Conservation (phyloP, 371 early-diverging fungal genomes). For the Capillidium rhysosporum region DNA sequence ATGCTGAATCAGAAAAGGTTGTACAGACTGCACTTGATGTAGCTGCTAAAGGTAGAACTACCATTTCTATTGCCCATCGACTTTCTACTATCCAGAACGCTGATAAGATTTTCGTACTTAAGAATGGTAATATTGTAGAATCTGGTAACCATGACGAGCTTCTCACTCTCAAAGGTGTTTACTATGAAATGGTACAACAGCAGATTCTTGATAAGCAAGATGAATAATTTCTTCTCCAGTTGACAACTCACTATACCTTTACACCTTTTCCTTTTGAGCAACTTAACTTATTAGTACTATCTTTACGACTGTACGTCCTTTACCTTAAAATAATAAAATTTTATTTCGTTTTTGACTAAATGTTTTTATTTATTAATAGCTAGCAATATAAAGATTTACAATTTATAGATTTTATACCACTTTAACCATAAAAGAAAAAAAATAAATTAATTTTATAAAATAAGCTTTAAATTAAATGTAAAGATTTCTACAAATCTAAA, state of each 20-base stretch:
- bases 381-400: too few relatives aligned
- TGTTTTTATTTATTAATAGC: too few relatives aligned
- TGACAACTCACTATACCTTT: not conserved
- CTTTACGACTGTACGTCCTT: too few relatives aligned
- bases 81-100: conserved; percentile 51
- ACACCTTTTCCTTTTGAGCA: too few relatives aligned
- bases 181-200: conserved; percentile 17
- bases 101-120: conserved; percentile 53
- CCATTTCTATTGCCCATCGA: conserved; percentile 48
- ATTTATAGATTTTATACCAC: too few relatives aligned
- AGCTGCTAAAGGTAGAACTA: conserved; percentile 42
- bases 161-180: conserved; percentile 19
- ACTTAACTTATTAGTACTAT: too few relatives aligned
- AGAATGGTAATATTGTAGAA: conserved; percentile 58
- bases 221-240: not conserved
- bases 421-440: too few relatives aligned
- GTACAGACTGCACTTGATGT: conserved; percentile 74
- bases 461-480: too few relatives aligned
- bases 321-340: too few relatives aligned
- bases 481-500: too few relatives aligned
- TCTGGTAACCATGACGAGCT: conserved; percentile 62
- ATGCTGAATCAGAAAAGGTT: conserved; percentile 71
- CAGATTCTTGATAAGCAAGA: conserved; percentile 14
- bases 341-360: too few relatives aligned
- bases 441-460: too few relatives aligned